A percentile compares a stretch with the other conserved stretches of the same genome.
These are phyloP conservation scores for Astragalus membranaceus DNA, from an alignment of 306 rosid species.

Conservation along the genomic window DNA sequence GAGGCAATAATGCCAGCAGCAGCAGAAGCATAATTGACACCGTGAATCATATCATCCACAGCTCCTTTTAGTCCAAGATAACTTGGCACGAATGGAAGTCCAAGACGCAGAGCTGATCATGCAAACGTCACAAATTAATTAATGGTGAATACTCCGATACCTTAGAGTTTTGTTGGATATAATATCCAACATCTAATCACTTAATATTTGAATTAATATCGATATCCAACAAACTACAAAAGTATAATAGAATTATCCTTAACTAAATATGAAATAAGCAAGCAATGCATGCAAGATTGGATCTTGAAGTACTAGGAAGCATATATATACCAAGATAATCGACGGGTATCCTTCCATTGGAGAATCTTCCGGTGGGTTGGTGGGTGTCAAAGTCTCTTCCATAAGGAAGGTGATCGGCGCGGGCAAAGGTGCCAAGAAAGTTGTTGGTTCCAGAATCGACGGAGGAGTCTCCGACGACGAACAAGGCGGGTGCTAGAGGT, in stretches of 20 bases:
- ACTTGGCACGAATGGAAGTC: constrained; percentile 87
- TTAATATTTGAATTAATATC: no score
- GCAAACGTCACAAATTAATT: not conserved
- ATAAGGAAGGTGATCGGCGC: constrained; percentile 76
- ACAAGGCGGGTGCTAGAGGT: constrained; percentile 58
- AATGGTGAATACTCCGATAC: no score
- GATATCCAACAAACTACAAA: no score
- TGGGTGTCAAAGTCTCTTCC: constrained; percentile 82
- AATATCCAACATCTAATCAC: no score
- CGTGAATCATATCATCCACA: constrained; percentile 60
- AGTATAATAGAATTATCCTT: no score
- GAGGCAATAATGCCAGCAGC: constrained; percentile 83
- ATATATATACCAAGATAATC: constrained; percentile 56
- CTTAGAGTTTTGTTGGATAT: no score
- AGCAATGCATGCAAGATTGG: not conserved
- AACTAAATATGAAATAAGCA: not conserved
- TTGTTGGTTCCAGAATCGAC: constrained; percentile 85
- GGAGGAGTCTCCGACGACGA: constrained; percentile 83
- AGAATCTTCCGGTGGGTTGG: constrained; percentile 74
- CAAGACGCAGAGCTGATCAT: constrained; percentile 57
- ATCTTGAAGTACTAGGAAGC: not conserved
- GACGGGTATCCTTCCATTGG: constrained; percentile 80
- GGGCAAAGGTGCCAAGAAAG: constrained; percentile 67
- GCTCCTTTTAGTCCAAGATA: constrained; percentile 65
- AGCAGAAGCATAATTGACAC: constrained; percentile 88